Evolutionary conservation across 2,329 filamentous ascomycete genomes (phyloP).

Genomic region (Monilinia fructigena): DNA sequence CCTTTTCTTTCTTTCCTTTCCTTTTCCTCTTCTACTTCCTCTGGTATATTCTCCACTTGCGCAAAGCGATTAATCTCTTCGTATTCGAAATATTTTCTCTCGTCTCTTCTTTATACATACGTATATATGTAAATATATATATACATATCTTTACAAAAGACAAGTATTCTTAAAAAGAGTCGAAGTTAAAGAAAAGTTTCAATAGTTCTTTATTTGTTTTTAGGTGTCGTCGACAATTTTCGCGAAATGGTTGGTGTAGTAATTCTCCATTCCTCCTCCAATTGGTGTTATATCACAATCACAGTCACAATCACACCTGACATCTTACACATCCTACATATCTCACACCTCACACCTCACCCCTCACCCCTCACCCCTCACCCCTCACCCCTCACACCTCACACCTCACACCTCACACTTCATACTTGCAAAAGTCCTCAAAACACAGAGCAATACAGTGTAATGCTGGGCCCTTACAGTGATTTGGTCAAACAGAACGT

Average conservation of each 20-base stretch:
- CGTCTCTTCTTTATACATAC: background rate
- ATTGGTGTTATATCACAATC: conserved; percentile 11
- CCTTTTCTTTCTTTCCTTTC: background rate
- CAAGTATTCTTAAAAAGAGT: background rate
- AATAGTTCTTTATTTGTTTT: background rate
- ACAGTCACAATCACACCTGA: background rate
- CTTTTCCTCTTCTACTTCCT: background rate
- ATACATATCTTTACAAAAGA: background rate
- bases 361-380: background rate
- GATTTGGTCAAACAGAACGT: conserved; percentile 22
- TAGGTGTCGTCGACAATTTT: conserved; percentile 9
- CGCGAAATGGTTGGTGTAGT: conserved; percentile 22
- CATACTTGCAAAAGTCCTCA: background rate
- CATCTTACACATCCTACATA: background rate
- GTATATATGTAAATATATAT: background rate
- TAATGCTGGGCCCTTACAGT: conserved; percentile 22
- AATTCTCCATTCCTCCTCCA: conserved; percentile 19
- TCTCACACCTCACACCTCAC: background rate
- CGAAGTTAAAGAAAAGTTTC: conserved; percentile 10
- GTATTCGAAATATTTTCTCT: background rate
- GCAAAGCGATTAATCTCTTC: background rate
- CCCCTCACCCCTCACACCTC: background rate
- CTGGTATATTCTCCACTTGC: background rate
- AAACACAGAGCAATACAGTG: conserved; percentile 15
- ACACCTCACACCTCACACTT: background rate